Evolutionary conservation across 2,329 filamentous ascomycete genomes (phyloP), one percentile per base, ranked within the genome.

Genomic region (Ceratocystis variospora): DNA sequence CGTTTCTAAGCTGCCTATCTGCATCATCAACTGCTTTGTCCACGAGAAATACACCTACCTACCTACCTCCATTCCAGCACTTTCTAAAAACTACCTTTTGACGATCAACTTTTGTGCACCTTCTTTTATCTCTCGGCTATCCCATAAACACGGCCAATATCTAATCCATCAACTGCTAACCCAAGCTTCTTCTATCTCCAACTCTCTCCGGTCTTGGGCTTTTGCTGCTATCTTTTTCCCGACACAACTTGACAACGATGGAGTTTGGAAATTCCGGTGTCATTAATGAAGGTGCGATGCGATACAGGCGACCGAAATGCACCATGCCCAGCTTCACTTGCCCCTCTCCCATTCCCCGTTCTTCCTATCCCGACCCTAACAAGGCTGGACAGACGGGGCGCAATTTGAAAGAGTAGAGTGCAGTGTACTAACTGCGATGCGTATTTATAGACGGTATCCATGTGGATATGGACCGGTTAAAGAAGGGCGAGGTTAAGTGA

Each of bases 401-500:
- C 31, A 61, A 61, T 28, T 12, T 5, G 19, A 7, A 12, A 7
- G 22, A 62, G n/a, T 12, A 10, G 22, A 12, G 25, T 50, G 19
- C 19, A 28, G 2, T 10, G 5, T 25, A 37, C 72, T 72, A 65
- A 72, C 68, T 37, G 15, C n/a, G 53, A 66, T 64, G 64, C 31
- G 55, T 28, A 57, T 48, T 41, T 66, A 61, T 73, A 97, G 94
- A 99, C 92, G 94, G 94, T 76, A 97, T 99, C 76, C 94, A 99
- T 77, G 83, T 99, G 72, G 94, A 99, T 75, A 99, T 99, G 94
- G 90, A 97, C 74, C 88, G 94, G 74, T 80, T 99, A 77, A 99
- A 99, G 87, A 94, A 91, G 78, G 94, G 94, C 69, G 94, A 99
- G 81, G 93, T 99, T 76, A 99, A 99, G 91, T 96, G 80, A 79